A percentile compares a stretch with the other conserved stretches of the same genome.
These are phyloP conservation scores for Phytophthora tentaculata DNA, from an alignment of 352 stramenopile species.

Conservation along the genomic window DNA sequence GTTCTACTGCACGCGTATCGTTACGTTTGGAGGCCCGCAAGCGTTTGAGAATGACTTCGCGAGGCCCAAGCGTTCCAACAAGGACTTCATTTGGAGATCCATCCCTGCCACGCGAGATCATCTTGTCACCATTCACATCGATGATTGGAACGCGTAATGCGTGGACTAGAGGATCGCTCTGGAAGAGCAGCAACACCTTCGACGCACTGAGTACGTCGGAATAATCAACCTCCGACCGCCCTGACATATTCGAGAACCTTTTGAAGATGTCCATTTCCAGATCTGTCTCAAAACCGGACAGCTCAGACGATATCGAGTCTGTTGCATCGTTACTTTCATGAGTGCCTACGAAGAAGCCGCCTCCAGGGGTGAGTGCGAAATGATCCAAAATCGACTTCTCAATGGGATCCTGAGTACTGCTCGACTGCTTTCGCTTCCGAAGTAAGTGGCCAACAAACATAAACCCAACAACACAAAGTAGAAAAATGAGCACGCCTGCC, in stretches of 20 bases:
- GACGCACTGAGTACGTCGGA: constrained; percentile 55
- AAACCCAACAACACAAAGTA: constrained; percentile 30
- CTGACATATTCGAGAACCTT: constrained; percentile 16
- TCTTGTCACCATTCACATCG: constrained; percentile 49
- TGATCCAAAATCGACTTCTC: constrained; percentile 28
- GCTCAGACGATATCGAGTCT: constrained; percentile 25
- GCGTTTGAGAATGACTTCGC: constrained; percentile 57
- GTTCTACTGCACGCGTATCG: constrained; percentile 57
- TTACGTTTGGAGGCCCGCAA: constrained; percentile 45
- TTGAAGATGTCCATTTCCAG: constrained; percentile 25
- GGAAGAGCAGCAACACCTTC: constrained; percentile 53
- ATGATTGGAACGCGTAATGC: constrained; percentile 57
- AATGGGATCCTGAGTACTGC: constrained; percentile 3
- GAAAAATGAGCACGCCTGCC: constrained; percentile 12
- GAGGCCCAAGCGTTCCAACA: constrained; percentile 37
- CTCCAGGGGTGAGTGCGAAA: constrained; percentile 23
- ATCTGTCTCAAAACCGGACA: constrained; percentile 26
- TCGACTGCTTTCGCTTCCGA: constrained; percentile 5
- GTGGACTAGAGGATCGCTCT: constrained; percentile 52
- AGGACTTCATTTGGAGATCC: constrained; percentile 47
- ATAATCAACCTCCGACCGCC: constrained; percentile 36
- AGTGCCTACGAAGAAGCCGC: constrained; percentile 19
- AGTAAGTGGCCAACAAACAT: constrained; percentile 23
- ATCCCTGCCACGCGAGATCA: constrained; percentile 45
- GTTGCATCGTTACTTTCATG: constrained; percentile 18